Conservation (phyloP, 148 eudicot genomes). For the Nyssa sinensis region DNA sequence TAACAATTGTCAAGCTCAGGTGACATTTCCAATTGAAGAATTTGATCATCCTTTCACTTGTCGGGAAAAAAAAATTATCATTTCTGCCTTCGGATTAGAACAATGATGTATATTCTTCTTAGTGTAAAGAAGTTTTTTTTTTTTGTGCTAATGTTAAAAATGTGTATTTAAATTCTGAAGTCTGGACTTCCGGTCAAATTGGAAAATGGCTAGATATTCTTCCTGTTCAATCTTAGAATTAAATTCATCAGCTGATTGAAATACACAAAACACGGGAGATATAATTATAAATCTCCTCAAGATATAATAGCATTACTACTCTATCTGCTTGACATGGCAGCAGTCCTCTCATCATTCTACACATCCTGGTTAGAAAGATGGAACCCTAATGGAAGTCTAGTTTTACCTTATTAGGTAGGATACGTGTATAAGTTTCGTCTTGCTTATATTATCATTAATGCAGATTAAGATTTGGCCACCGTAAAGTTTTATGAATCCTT, state of each 20-base stretch:
- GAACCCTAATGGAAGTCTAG: not conserved
- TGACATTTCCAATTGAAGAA: not conserved
- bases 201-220: not conserved
- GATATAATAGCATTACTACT: no score
- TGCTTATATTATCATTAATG: not conserved
- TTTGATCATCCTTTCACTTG: no score
- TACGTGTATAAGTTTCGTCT: not conserved
- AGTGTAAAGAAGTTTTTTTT: no score
- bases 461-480: not conserved
- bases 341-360: not conserved
- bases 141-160: no score
- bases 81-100: not conserved
- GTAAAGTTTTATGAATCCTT: not conserved
- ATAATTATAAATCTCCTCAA: no score
- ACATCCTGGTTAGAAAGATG: not conserved
- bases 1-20: not conserved
- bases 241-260: not conserved
- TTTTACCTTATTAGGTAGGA: not conserved
- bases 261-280: not conserved
- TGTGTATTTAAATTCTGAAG: no score
- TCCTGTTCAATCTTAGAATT: no score
- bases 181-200: not conserved
- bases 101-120: not conserved
- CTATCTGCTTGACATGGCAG: not conserved
- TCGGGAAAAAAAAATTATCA: no score